phyloP scores from a whole-genome alignment of 768 basidiomycete genomes.

The Coprinopsis marcescibilis region DNA sequence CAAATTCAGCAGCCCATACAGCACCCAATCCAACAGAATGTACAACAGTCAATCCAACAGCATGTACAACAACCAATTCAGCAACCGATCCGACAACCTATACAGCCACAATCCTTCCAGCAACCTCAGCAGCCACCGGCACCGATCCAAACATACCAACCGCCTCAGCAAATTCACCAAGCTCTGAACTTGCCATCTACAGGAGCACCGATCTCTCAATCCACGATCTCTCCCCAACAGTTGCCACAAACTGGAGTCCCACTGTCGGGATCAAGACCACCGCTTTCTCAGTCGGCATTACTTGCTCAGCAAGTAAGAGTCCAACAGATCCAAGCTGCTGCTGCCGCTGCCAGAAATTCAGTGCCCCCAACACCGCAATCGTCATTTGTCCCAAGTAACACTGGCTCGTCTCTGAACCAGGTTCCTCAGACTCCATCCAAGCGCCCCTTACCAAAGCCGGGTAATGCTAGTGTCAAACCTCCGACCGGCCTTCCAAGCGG shows the following conservation, averaged over 20 bases:
- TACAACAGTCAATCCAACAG: slow-evolving; percentile 9
- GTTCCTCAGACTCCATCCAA: neutral
- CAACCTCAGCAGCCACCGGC: slow-evolving; percentile 11
- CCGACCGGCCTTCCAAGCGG: no score
- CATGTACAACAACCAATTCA: slow-evolving; percentile 10
- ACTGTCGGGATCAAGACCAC: slow-evolving; percentile 1
- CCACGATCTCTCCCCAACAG: no score
- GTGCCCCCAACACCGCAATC: neutral
- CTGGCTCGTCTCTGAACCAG: neutral
- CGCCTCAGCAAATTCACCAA: no score
- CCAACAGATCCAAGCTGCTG: slow-evolving; percentile 2
- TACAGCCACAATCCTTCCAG: slow-evolving; percentile 7
- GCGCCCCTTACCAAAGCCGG: no score
- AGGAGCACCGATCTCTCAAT: no score
- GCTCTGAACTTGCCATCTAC: no score
- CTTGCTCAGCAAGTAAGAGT: slow-evolving; percentile 1
- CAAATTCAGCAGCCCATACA: slow-evolving; percentile 14
- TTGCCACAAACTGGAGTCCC: neutral
- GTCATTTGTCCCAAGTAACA: neutral
- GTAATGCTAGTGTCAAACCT: neutral
- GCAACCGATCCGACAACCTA: slow-evolving; percentile 2
- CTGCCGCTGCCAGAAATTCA: neutral
- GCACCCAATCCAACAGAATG: slow-evolving; percentile 12
- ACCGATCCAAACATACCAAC: neutral
- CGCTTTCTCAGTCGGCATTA: slow-evolving; percentile 2